Evolutionary conservation across 768 basidiomycete genomes (phyloP).

Genomic region (Boletus tomentosulus): DNA sequence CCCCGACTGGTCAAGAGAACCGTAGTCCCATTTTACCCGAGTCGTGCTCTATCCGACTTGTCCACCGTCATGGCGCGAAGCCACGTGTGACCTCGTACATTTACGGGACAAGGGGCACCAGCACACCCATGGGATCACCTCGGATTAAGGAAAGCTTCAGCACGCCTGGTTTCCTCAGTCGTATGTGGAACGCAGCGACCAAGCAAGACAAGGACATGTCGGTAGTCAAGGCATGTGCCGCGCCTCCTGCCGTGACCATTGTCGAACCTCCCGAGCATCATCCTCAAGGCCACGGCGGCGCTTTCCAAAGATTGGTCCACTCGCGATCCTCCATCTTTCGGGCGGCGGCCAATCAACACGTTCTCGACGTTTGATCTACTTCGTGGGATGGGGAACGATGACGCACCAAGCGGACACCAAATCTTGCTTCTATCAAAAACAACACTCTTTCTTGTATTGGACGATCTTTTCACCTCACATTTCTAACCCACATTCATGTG

Average conservation of each 20-base stretch:
- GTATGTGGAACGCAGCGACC: constrained; percentile 70
- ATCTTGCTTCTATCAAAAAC: constrained; percentile 21
- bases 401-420: constrained; percentile 16
- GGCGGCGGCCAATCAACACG: constrained; percentile 21
- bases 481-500: constrained; percentile 22
- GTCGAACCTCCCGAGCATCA: constrained; percentile 26
- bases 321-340: constrained; percentile 45
- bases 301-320: constrained; percentile 41
- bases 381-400: constrained; percentile 1
- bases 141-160: constrained; percentile 37
- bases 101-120: constrained; percentile 16
- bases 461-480: constrained; percentile 26
- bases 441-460: constrained; percentile 15
- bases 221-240: constrained; percentile 6
- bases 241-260: constrained; percentile 18
- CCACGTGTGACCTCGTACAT: constrained; percentile 28
- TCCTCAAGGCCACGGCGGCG: constrained; percentile 26
- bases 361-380: constrained; percentile 25
- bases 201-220: constrained; percentile 34
- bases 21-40: constrained; percentile 12
- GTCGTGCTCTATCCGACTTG: constrained; percentile 23
- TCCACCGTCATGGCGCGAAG: constrained; percentile 23
- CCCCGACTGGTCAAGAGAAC: constrained; percentile 16
- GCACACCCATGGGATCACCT: constrained; percentile 15
- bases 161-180: constrained; percentile 54